Evolutionary conservation across 192 early-diverging fungal species (phyloP), one percentile per base, ranked within the genome.

Genomic region (Coemansia sp.): DNA sequence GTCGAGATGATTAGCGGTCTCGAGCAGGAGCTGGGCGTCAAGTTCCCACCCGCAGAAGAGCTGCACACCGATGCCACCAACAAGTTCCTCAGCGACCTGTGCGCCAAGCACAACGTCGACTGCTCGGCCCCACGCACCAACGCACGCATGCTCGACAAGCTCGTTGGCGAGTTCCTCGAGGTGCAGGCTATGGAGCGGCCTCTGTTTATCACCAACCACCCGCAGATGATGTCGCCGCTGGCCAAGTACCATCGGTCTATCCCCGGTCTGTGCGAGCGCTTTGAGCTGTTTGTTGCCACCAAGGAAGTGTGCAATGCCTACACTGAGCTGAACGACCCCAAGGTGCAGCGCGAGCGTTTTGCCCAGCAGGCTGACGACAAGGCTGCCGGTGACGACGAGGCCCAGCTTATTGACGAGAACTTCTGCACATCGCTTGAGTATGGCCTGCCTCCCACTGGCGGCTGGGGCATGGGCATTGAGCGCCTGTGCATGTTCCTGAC

Each of bases 321-420:
- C 90, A 99, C 97, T 7, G 97, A 99, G 89, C 88, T 99, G 81
- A 99, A 99, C 87, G 97, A 99, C 86, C 97, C 97, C 43, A 96
- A 95, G 76, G 97, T 97, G 70, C 97, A 99, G 85, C 92, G 97
- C 64, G 95, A 96, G 78, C 87, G 96, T 73, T 99, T 99, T 81
- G 96, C 89, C 41, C 94, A 97, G 86, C 97, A 99, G 86, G 97
- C 97, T 35, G 29, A 56, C 13, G 96, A 99, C 76, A 99, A 99
- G 89, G 97, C 86, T 64, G 94, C 93, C 60, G 97, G 97, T 70
- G 97, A 99, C 76, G 97, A 99, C 70, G 97, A 99, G 82, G 97
- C 97, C 27, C 97, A 99, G 85, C 73, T 95, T 72, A 92, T 99
- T 68, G 97, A 99, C 69, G 96, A 99, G 84, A 93, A 89, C 69